Evolutionary conservation across 805 yeast genomes (phyloP), one percentile per base, ranked within the genome.

Genomic region (Wickerhamiella brachini): DNA sequence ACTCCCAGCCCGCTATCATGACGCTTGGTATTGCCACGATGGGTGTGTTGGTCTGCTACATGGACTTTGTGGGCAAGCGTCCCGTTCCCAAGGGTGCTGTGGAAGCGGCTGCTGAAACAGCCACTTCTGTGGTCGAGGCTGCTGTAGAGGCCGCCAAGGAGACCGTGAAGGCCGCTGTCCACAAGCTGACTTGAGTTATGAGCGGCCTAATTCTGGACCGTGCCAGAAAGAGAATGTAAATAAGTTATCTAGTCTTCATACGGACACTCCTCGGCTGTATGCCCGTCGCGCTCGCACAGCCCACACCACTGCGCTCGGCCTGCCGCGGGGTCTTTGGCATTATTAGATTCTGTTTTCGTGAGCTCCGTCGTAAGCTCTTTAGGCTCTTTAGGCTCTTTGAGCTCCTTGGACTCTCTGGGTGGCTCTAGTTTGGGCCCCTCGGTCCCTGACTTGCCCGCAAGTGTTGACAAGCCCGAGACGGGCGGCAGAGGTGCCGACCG

Each of bases 251-350:
- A 82, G 57, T 77, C 76, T 57, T 82, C 94, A 62, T 78, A 87
- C 0, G 96, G 96, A 66, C 98, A 90, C 51, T 87, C 87, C 29
- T 81, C 71, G 56, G 93, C 83, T 47, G 80, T 81, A 62, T 90
- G 98, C 0, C 97, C 98, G 45, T 78, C 80, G 50, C 86, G 71
- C 64, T 90, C 97, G 68, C 98, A 90, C 49, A 87, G 71, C 0
- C 95, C 95, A 68, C 98, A 90, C 95, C 96, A 90, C 55, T 78
- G 73, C 24, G 69, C 69, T 44, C 89, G 73, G 1, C 95, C 95
- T 1, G 78, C 79, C 0, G 88, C 72, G 0, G 89, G 83, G 62
- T 86, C 93, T 13, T 67, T 37, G 17, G 17, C 20, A 5, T 37
- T 6, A 13, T 6, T 17, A 10, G 18, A 12, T 26, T 26, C 34